Evolutionary conservation across 225 moss, liverwort and hornwort genomes (phyloP), one percentile per base, ranked within the genome.

Genomic region (Marchantia polymorpha): DNA sequence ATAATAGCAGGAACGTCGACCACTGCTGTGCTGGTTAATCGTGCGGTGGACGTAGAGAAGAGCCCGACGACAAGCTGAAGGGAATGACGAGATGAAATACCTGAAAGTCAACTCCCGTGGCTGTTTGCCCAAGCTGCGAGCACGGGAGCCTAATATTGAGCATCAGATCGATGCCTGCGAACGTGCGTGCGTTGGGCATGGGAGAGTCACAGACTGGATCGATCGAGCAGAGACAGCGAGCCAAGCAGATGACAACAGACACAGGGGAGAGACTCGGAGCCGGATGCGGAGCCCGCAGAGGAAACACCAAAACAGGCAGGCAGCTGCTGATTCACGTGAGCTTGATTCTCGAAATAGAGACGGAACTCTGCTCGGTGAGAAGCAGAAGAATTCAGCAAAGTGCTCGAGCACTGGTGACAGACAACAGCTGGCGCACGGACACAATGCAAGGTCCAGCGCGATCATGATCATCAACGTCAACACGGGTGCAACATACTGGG

Each of bases 291-390:
- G 50, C 50, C 48, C 72, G 19, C 69, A 12, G 4, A 30, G 14
- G 0, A 23, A 20, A 25, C 10, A 20, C 25, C 3, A 4, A 56
- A 12, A 56, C 56, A 12, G 56, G 4, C n/a, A 12, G 71, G 31
- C 19, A 12, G 51, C 72, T 72, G 72, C 72, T 72, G 72, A 72
- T 51, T 51, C 50, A 51, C n/a, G 51, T 72, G 50, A 72, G 72
- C 23, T 72, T 50, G 48, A 52, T 50, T 51, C 72, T 72, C 23
- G 10, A 50, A 7, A 15, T 72, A 22, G 17, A n/a, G 9, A 20
- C 49, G 51, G n/a, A n/a, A 52, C 52, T 23, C 17, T 20, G 49
- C 48, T 72, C 29, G 2, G 7, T 72, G 49, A 71, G 13, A 73
- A 54, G 73, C 73, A 26, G 53, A 25, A 53, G 15, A 52, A 73